phyloP scores from a whole-genome alignment of 768 basidiomycete species.

The Inosperma sp. region DNA sequence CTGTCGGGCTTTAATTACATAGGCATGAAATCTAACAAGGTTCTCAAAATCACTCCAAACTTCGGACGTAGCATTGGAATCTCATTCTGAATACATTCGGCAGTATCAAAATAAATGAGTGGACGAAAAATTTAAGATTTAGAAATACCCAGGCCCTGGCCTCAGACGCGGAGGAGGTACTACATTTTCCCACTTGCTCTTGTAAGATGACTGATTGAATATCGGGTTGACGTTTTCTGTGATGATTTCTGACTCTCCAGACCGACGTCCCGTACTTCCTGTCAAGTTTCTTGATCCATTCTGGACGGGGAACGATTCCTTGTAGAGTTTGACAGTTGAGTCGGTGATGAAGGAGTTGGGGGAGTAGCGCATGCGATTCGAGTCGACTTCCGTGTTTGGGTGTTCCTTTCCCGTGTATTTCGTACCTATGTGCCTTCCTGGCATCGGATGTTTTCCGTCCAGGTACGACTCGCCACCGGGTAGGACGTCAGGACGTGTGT shows the following conservation, averaged over 20 bases:
- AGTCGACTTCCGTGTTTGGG: conserved; percentile 15
- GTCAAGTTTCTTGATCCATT: conserved; percentile 9
- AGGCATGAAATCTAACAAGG: too few relatives aligned
- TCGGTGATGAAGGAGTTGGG: conserved; percentile 15
- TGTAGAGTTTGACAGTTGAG: conserved; percentile 16
- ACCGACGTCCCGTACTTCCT: background rate
- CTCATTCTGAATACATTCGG: too few relatives aligned
- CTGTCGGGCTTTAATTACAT: too few relatives aligned
- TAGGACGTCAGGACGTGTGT: background rate
- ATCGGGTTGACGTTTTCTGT: background rate
- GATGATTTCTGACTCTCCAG: background rate
- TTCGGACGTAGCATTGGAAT: too few relatives aligned
- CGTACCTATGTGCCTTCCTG: background rate
- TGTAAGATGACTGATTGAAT: background rate
- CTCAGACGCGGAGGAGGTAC: background rate
- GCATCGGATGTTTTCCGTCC: background rate
- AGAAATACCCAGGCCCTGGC: conserved; percentile 4
- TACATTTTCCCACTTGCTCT: background rate
- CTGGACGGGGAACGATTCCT: conserved; percentile 25
- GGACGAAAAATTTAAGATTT: background rate
- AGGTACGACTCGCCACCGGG: background rate
- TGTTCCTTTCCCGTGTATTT: background rate
- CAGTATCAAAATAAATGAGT: too few relatives aligned
- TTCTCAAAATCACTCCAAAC: too few relatives aligned
- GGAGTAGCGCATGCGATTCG: conserved; percentile 22